Evolutionary conservation across 2,329 filamentous ascomycete genomes (phyloP).

Genomic region (Xylaria sp.): DNA sequence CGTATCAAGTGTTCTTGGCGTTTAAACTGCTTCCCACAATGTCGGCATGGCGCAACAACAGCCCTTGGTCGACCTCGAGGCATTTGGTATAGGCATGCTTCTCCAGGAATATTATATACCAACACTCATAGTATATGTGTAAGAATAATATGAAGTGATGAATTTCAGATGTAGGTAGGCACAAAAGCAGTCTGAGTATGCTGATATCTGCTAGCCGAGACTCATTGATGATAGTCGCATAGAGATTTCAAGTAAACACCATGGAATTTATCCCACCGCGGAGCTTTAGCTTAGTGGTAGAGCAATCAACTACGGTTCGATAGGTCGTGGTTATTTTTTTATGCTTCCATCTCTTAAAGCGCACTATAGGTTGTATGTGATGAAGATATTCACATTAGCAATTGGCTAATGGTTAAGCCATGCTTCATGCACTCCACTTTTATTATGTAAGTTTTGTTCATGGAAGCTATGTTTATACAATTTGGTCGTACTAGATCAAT

Average conservation of each 20-base stretch:
- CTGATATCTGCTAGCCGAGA: background rate
- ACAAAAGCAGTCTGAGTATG: background rate
- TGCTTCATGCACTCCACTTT: no score
- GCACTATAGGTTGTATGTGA: no score
- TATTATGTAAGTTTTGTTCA: no score
- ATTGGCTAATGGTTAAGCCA: no score
- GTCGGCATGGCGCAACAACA: slow-evolving; percentile 42
- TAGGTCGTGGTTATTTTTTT: background rate
- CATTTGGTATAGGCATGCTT: slow-evolving; percentile 19
- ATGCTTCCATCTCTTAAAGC: no score
- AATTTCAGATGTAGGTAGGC: background rate
- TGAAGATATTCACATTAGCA: no score
- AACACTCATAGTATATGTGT: background rate
- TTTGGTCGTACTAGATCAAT: no score
- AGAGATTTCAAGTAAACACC: no score
- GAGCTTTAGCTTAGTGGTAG: slow-evolving; percentile 17
- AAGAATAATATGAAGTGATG: background rate
- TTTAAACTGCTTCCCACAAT: slow-evolving; percentile 48
- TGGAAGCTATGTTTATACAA: no score
- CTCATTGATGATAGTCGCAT: background rate
- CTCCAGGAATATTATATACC: background rate
- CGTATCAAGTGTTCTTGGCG: slow-evolving; percentile 48
- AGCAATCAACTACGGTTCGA: slow-evolving; percentile 20
- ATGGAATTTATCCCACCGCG: no score
- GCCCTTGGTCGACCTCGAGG: slow-evolving; percentile 35